phyloP scores from a whole-genome alignment of 225 moss, liverwort and hornwort genomes.

The Asterella californica region DNA sequence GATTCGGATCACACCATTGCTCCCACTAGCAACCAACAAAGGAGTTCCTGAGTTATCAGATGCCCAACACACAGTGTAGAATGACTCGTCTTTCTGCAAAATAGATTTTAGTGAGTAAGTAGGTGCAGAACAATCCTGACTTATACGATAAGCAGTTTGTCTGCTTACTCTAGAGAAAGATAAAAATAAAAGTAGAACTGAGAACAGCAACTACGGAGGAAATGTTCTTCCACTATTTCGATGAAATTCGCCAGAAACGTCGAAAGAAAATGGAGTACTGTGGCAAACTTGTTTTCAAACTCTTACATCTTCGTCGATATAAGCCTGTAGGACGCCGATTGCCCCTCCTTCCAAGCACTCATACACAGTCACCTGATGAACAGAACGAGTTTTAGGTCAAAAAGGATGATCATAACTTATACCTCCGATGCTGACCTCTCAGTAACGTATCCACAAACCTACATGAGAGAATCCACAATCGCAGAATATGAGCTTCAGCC shows the following conservation, averaged over 20 bases:
- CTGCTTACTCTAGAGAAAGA: background rate
- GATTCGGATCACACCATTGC: slow-evolving; percentile 88
- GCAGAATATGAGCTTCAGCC: too few species aligned
- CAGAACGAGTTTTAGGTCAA: background rate
- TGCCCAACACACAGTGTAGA: slow-evolving; percentile 93
- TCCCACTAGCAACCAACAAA: slow-evolving; percentile 83
- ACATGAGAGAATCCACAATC: background rate
- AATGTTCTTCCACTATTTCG: background rate
- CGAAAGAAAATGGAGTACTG: background rate
- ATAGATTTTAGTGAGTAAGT: background rate
- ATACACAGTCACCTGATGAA: slow-evolving; percentile 73
- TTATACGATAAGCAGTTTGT: too few species aligned
- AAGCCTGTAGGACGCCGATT: slow-evolving; percentile 68
- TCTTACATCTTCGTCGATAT: slow-evolving; percentile 79
- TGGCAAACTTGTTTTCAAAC: too few species aligned
- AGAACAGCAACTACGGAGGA: background rate
- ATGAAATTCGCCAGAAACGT: background rate
- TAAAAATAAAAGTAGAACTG: background rate
- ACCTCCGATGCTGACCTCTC: too few species aligned
- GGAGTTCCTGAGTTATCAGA: slow-evolving; percentile 60
- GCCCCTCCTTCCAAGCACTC: slow-evolving; percentile 90
- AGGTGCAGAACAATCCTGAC: background rate
- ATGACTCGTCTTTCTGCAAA: slow-evolving; percentile 86
- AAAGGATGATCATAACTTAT: too few species aligned
- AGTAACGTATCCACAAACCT: background rate